Conservation (phyloP, 768 basidiomycete species). For the Phlegmacium glaucopus region DNA sequence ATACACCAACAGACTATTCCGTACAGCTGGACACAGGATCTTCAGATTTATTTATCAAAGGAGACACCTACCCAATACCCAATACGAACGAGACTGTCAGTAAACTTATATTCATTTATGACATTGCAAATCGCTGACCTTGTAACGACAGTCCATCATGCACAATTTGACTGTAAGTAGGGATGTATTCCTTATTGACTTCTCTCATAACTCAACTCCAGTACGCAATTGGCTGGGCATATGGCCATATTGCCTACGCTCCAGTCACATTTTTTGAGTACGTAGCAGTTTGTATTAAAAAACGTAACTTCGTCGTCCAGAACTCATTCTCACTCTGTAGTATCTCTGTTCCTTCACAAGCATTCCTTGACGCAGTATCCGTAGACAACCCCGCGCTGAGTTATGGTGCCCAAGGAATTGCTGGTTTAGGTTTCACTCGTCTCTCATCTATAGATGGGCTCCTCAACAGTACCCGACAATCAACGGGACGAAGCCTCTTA, state of each 20-base stretch:
- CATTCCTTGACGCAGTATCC: slow-evolving; percentile 57
- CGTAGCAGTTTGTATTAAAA: slow-evolving; percentile 13
- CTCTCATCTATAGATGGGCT: slow-evolving; percentile 69
- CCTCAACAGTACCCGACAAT: slow-evolving; percentile 53
- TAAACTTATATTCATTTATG: slow-evolving; percentile 6
- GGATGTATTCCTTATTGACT: background rate
- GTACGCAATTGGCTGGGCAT: slow-evolving; percentile 84
- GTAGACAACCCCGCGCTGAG: slow-evolving; percentile 72
- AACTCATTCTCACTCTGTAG: slow-evolving; percentile 29
- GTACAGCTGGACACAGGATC: slow-evolving; percentile 87
- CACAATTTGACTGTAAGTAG: slow-evolving; percentile 62
- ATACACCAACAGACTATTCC: slow-evolving; percentile 47
- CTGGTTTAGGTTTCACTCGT: slow-evolving; percentile 75
- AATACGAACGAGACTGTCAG: slow-evolving; percentile 47
- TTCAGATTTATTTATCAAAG: slow-evolving; percentile 74
- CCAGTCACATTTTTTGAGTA: slow-evolving; percentile 70
- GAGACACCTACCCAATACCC: slow-evolving; percentile 43
- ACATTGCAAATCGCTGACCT: slow-evolving; percentile 9
- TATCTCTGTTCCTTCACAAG: slow-evolving; percentile 64
- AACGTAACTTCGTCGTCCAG: slow-evolving; percentile 1
- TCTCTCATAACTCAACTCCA: slow-evolving; percentile 21
- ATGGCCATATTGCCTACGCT: slow-evolving; percentile 60
- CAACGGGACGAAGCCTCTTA: slow-evolving; percentile 65
- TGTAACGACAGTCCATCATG: slow-evolving; percentile 33
- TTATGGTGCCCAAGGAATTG: slow-evolving; percentile 69